phyloP scores from a whole-genome alignment of 768 basidiomycete species.

The Suillus ampliporus region DNA sequence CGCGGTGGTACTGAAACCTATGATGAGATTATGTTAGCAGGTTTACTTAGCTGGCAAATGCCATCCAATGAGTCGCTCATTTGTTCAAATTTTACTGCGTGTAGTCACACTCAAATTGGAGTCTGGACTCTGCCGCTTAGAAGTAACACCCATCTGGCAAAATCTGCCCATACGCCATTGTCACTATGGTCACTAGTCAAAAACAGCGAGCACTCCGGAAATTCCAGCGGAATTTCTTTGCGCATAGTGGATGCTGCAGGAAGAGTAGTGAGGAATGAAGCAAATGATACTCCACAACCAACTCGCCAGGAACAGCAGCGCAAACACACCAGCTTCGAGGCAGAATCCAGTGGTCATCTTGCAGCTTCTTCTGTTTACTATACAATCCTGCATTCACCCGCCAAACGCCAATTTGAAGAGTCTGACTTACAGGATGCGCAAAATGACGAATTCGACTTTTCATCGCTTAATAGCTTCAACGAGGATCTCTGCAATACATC shows the following conservation, averaged over 20 bases:
- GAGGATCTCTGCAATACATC: too few species aligned
- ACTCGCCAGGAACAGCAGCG: background rate
- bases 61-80: background rate
- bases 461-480: background rate
- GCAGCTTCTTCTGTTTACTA: background rate
- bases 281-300: background rate
- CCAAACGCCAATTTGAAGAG: background rate
- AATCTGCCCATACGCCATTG: conserved; percentile 1
- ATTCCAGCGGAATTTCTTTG: background rate
- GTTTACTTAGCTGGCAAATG: background rate
- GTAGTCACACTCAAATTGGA: background rate
- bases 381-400: background rate
- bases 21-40: background rate
- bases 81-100: background rate
- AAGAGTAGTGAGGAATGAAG: background rate
- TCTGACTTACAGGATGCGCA: background rate
- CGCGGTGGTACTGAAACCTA: background rate
- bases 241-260: background rate
- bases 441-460: background rate
- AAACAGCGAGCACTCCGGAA: background rate
- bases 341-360: background rate
- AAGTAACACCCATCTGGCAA: background rate
- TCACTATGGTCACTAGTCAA: background rate
- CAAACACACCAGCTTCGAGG: background rate
- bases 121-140: conserved; percentile 1